phyloP scores from a whole-genome alignment of 768 basidiomycete species.

The Xerocomus brunneocitrinus region DNA sequence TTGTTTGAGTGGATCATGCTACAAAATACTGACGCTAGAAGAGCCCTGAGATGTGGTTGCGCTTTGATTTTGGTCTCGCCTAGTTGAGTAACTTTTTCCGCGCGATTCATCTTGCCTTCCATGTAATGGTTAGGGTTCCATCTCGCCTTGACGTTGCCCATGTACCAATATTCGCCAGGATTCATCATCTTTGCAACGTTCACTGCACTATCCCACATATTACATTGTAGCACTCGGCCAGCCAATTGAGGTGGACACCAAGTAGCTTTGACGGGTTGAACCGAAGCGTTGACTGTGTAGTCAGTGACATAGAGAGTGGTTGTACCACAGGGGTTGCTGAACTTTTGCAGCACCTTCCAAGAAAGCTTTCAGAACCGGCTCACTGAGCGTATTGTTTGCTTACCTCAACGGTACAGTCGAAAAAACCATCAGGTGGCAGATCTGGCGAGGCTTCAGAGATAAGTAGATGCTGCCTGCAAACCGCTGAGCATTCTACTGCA shows the following conservation, averaged over 20 bases:
- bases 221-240: conserved; percentile 46
- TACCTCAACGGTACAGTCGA: conserved; percentile 64
- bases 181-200: conserved; percentile 40
- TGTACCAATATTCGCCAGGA: conserved; percentile 46
- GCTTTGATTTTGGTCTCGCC: conserved; percentile 35
- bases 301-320: conserved; percentile 61
- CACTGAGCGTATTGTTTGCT: conserved; percentile 2
- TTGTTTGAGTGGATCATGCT: not conserved
- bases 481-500: conserved; percentile 8
- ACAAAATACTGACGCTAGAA: conserved; percentile 45
- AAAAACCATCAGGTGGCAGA: conserved; percentile 45
- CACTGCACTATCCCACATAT: conserved; percentile 55
- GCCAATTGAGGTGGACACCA: conserved; percentile 48
- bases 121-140: conserved; percentile 35
- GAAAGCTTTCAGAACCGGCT: not conserved
- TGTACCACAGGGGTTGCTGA: conserved; percentile 34
- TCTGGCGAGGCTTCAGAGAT: conserved; percentile 48
- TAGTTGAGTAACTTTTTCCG: conserved; percentile 41
- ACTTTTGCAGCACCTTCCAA: conserved; percentile 46
- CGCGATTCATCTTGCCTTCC: conserved; percentile 50
- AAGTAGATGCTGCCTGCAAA: conserved; percentile 39
- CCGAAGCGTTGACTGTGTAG: conserved; percentile 45
- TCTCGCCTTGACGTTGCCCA: conserved; percentile 50
- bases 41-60: conserved; percentile 39
- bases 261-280: conserved; percentile 31